Evolutionary conservation across 495 filamentous ascomycete species (phyloP).

Genomic region (Apodospora peruviana): DNA sequence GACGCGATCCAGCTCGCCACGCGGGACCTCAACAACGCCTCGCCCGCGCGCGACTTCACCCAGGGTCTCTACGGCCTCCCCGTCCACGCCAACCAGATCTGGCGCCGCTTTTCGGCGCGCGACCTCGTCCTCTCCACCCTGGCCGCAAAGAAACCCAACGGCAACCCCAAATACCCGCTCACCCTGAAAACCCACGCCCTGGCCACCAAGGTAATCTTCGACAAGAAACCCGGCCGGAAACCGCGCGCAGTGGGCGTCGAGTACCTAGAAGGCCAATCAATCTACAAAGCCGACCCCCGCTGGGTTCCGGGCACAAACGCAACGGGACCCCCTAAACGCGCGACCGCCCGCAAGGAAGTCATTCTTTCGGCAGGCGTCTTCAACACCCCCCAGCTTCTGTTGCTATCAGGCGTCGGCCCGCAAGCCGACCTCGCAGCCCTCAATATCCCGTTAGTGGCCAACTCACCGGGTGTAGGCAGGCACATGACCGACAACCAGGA

Average conservation of each 20-base stretch:
- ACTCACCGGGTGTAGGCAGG: not conserved
- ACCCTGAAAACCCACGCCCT: slow-evolving; percentile 51
- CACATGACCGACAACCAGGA: slow-evolving; percentile 47
- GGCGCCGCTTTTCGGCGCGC: slow-evolving; percentile 29
- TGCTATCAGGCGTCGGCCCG: slow-evolving; percentile 31
- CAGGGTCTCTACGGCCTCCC: slow-evolving; percentile 31
- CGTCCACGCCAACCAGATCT: slow-evolving; percentile 24
- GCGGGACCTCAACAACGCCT: slow-evolving; percentile 45
- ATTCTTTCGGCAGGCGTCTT: slow-evolving; percentile 37
- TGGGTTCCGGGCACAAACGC: slow-evolving; percentile 6
- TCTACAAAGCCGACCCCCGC: slow-evolving; percentile 53
- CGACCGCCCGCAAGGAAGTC: slow-evolving; percentile 27
- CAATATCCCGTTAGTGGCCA: not conserved
- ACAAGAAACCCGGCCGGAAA: slow-evolving; percentile 22
- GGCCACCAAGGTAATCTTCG: slow-evolving; percentile 53
- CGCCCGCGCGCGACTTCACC: slow-evolving; percentile 17
- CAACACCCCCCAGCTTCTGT: slow-evolving; percentile 42
- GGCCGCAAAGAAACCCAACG: slow-evolving; percentile 43
- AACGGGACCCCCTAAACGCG: not conserved
- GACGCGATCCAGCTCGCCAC: slow-evolving; percentile 15
- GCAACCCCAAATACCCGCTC: slow-evolving; percentile 46
- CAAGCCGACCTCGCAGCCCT: not conserved
- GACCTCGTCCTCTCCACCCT: slow-evolving; percentile 42
- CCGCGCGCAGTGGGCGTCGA: slow-evolving; percentile 56
- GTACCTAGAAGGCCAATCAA: slow-evolving; percentile 48